Base-by-base conservation (phyloP, 2,329 filamentous ascomycete species). In the Aspergillus melleus region DNA sequence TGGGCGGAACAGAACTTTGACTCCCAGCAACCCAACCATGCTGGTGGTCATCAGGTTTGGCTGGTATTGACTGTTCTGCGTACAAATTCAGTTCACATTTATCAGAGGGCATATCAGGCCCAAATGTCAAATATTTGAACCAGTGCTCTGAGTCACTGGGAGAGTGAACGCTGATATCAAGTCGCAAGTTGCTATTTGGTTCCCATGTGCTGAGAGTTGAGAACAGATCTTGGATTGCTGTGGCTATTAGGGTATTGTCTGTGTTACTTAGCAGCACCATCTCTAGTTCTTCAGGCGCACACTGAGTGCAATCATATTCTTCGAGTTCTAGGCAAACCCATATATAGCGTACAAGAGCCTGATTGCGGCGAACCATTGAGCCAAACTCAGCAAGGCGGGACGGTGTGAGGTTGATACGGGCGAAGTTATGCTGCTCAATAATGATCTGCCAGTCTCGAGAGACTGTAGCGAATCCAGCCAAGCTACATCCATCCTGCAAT, bases 121-220 rank as follows among this genome's bases (percentile, higher is more conserved):
- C 44, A 24, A 53, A 58, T 19, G 50, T 58, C 55, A 53, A 49
- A 49, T 58, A 58, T 58, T 58, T 49, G 20, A 58, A 58, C 39
- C 50, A 36, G 11, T 36, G 32, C 32, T 36, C 32, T 36, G 32
- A 36, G 32, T 36, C 32, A 36, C 32, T 14, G 11, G 10, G 32
- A 36, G 32, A 36, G 11, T 36, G 32, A 36, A 36, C 32, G 11
- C 32, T 36, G 32, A 36, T 36, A 36, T 36, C 32, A 36, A 36
- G 32, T 10, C 10, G 14, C 32, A 58, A 39, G 50, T 49, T 58
- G 26, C 49, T 36, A 29, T 54, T 58, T 39, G 55, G 50, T 19
- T 58, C 42, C 50, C 55, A 58, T 47, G 42, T 11, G 42, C 55
- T 58, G 39, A 58, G 55, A 49, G 49, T 29, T 54, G 55, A 58